These are phyloP conservation scores for Barnettozyma wickerhamii DNA, from an alignment of 805 yeast species.

Conservation along the genomic window DNA sequence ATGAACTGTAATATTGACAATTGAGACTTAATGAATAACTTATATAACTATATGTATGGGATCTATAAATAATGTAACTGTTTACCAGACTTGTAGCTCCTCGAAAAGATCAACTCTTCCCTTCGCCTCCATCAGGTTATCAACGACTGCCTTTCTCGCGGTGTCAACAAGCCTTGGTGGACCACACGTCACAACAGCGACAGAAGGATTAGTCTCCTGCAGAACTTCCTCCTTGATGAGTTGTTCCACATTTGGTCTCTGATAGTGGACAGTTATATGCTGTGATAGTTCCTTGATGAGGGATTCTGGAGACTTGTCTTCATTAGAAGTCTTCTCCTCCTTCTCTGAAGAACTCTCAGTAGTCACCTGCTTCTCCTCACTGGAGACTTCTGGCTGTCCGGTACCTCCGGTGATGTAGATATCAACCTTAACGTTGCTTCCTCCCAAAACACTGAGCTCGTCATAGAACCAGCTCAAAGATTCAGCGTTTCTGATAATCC, in stretches of 20 bases:
- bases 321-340: neutral
- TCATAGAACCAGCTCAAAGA: slow-evolving; percentile 45
- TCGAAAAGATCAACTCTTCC: slow-evolving; percentile 67
- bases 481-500: slow-evolving; percentile 55
- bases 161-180: slow-evolving; percentile 55
- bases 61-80: no score
- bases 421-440: slow-evolving; percentile 27
- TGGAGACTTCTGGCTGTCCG: slow-evolving; percentile 32
- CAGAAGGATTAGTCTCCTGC: slow-evolving; percentile 34
- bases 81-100: slow-evolving; percentile 68
- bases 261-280: slow-evolving; percentile 31
- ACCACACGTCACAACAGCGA: slow-evolving; percentile 59
- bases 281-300: slow-evolving; percentile 1
- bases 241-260: slow-evolving; percentile 43
- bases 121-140: slow-evolving; percentile 35
- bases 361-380: slow-evolving; percentile 2
- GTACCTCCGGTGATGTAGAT: slow-evolving; percentile 38
- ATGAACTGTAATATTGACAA: no score
- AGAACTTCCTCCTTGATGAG: slow-evolving; percentile 30
- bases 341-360: slow-evolving; percentile 4
- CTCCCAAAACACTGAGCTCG: slow-evolving; percentile 33
- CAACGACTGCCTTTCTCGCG: slow-evolving; percentile 41
- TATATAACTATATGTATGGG: no score
- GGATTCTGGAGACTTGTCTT: neutral
- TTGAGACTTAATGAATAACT: no score